Conservation (phyloP, 192 early-diverging fungal genomes). For the Coemansia sp. region DNA sequence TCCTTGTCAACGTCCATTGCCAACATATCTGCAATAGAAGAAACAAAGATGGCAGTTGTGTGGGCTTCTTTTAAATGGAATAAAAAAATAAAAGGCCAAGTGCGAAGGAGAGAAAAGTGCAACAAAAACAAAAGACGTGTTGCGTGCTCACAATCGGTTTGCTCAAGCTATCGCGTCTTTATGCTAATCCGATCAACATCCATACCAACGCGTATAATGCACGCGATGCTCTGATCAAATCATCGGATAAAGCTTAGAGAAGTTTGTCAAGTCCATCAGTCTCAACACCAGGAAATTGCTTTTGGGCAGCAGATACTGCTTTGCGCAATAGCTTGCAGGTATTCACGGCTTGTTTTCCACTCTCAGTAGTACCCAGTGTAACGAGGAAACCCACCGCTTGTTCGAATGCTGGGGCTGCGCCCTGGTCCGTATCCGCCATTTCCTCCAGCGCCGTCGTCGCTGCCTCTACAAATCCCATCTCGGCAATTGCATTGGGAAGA, state of each 20-base stretch:
- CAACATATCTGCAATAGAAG: slow-evolving; percentile 4
- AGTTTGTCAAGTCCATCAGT: slow-evolving; percentile 11
- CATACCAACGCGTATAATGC: too few relatives aligned
- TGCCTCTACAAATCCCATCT: slow-evolving; percentile 51
- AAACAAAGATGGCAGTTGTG: neutral
- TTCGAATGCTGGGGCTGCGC: slow-evolving; percentile 28
- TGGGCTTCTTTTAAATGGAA: too few relatives aligned
- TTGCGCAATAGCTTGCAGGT: slow-evolving; percentile 7
- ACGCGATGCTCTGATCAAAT: neutral
- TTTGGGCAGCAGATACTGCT: slow-evolving; percentile 6
- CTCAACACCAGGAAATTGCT: slow-evolving; percentile 14
- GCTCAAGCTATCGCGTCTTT: too few relatives aligned
- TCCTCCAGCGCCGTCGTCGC: slow-evolving; percentile 51
- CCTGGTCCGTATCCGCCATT: slow-evolving; percentile 42
- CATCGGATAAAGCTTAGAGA: neutral
- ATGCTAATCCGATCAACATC: too few relatives aligned
- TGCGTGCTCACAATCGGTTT: too few relatives aligned
- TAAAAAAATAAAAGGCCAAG: too few relatives aligned
- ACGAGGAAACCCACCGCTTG: slow-evolving; percentile 31
- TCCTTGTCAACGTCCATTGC: slow-evolving; percentile 5
- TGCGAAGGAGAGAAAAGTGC: neutral
- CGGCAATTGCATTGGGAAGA: slow-evolving; percentile 43
- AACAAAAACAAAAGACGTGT: neutral
- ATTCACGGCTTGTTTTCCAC: slow-evolving; percentile 14
- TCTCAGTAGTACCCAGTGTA: slow-evolving; percentile 21